Evolutionary conservation across 2,329 filamentous ascomycete species (phyloP), one percentile per base, ranked within the genome.

Genomic region (Neoarthrinium moseri): DNA sequence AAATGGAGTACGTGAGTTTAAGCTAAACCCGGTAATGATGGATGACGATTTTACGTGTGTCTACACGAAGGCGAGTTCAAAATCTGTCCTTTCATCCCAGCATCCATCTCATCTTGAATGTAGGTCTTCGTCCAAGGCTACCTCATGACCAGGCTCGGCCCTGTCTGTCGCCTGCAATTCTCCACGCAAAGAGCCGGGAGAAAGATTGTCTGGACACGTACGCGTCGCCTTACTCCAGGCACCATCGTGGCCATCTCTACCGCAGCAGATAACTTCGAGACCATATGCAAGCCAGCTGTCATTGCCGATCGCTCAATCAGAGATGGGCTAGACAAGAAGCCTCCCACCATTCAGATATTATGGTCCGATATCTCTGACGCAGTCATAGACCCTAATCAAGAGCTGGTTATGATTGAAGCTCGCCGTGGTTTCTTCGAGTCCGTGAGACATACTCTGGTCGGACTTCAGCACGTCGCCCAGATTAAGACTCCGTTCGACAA

Each of bases 391-490:
- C 83, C 89, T 0, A 75, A 78, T 13, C 64, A 78, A 26, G 82
- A 87, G 55, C 84, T 84, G 63, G 65, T 91, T 10, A 95, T 96
- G 88, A 69, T 96, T 0, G 89, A 96, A 59, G 77, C 86, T 1
- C 78, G 84, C 3, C 65, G 66, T 0, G 84, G 87, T 1, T 95
- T 91, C 60, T 96, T 82, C 51, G 91, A 96, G 62, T 81, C 87
- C 0, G 75, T 81, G 29, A 77, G 88, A 0, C 82, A 95, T 60
- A 85, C 84, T 0, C 73, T 96, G 60, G 70, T 80, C 12, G 85
- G 87, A 0, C 66, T 96, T 2, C 89, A 96, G 46, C 68, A 68
- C 73, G 82, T 66, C 62, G 66, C 67, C 3, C 44, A 43, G 3
- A 44, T 33, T 12, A 75, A 70, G 4, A 85, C 85, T n/a, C 72